These are phyloP conservation scores for Trichoderma sp. DNA, from an alignment of 2,329 filamentous ascomycete species.

Conservation along the genomic window DNA sequence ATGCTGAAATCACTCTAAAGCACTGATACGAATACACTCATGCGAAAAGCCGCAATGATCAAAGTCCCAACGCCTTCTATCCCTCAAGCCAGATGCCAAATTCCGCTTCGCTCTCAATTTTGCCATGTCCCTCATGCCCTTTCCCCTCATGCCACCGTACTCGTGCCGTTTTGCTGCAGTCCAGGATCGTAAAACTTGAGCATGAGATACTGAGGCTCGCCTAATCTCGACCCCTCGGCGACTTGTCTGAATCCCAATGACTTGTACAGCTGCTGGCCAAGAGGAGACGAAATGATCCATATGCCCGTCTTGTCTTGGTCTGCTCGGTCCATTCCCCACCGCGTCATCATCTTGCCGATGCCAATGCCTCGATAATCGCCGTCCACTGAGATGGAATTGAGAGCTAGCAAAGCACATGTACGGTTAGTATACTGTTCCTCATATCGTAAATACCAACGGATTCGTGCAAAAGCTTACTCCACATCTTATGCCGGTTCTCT, in stretches of 20 bases:
- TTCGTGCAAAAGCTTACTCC: slow-evolving; percentile 17
- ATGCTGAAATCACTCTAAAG: background rate
- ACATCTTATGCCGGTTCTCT: slow-evolving; percentile 17
- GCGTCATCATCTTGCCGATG: slow-evolving; percentile 22
- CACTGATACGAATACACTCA: background rate
- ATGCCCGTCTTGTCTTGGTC: slow-evolving; percentile 11
- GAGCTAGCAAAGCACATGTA: background rate
- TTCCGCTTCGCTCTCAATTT: background rate
- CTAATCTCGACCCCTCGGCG: slow-evolving; percentile 18
- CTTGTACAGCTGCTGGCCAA: slow-evolving; percentile 17
- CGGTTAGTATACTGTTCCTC: background rate
- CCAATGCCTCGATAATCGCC: slow-evolving; percentile 19
- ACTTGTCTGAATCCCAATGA: slow-evolving; percentile 20
- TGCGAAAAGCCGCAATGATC: background rate
- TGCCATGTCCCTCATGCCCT: background rate
- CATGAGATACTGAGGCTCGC: slow-evolving; percentile 23
- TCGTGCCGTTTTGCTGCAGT: background rate
- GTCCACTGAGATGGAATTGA: slow-evolving; percentile 24
- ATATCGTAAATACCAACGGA: background rate
- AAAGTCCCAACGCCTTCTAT: background rate
- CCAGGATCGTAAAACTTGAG: slow-evolving; percentile 14
- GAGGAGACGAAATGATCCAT: slow-evolving; percentile 21
- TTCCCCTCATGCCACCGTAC: background rate
- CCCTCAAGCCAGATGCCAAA: background rate
- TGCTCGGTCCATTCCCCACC: slow-evolving; percentile 22